Base-by-base conservation (phyloP, 495 filamentous ascomycete genomes). In the Lasiosphaeria hispida region DNA sequence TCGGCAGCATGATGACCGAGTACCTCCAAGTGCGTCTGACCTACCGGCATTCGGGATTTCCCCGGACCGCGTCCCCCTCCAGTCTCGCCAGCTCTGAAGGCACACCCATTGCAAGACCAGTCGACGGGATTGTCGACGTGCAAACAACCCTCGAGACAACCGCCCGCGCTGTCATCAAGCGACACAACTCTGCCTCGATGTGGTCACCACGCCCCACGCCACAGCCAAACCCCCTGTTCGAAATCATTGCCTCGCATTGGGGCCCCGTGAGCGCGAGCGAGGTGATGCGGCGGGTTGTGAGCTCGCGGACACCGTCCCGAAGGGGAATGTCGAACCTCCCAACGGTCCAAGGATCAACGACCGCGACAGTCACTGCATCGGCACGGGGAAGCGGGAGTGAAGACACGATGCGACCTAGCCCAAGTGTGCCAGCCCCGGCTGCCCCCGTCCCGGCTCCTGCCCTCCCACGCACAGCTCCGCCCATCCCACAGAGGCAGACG, bases 21-120 rank as follows among this genome's bases (percentile, higher is more conserved):
- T 82, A 78, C 53, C 43, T 81, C n/a, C 71, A 69, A n/a, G 69
- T 81, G 15, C 65, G 71, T 14, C 38, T 83, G 4, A 68, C 60
- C 5, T 83, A 82, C 47, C 68, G 69, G 1, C 78, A 83, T 59
- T 80, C 81, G 0, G 79, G 66, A 1, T 82, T 83, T 48, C 70
- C 72, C 10, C 55, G 62, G 51, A 61, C 48, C 41, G 37, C 6
- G 11, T 14, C 50, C 40, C 23, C n/a, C 30, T 11, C 52, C 30
- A 8, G 33, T 10, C 8, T 30, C 18, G 19, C 43, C 11, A 10
- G 13, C n/a, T 10, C 17, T 10, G 23, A 55, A 4, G 38, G 35
- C 38, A 61, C 5, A 14, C 9, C 18, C 17, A 7, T 7, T 14
- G 2, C 35, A 15, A 33, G 44, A 42, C 34, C n/a, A 61, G 67